These are phyloP conservation scores for Teratosphaeria nubilosa DNA, from an alignment of 2,329 filamentous ascomycete species.

Conservation along the genomic window DNA sequence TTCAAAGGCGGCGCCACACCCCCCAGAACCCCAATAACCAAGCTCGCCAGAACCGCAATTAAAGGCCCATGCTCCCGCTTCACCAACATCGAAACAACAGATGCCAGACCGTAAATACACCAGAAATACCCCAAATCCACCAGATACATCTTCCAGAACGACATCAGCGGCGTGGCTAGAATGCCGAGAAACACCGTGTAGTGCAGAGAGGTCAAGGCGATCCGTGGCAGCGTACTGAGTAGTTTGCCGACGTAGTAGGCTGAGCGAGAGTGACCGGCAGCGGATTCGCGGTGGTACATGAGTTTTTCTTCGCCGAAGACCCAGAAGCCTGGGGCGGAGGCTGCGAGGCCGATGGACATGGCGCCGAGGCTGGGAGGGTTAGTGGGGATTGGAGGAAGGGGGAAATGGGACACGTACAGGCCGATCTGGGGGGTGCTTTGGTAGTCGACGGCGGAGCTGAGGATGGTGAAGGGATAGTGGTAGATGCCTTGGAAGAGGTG, in stretches of 20 bases:
- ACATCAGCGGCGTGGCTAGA: slow-evolving; percentile 41
- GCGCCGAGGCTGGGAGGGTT: slow-evolving; percentile 28
- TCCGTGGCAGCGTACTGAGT: slow-evolving; percentile 41
- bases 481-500: slow-evolving; percentile 46
- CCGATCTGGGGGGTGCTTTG: slow-evolving; percentile 43
- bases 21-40: slow-evolving; percentile 46
- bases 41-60: slow-evolving; percentile 43
- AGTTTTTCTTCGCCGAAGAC: slow-evolving; percentile 48
- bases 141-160: slow-evolving; percentile 40
- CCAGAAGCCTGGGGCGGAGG: slow-evolving; percentile 45
- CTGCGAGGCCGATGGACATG: slow-evolving; percentile 48
- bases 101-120: slow-evolving; percentile 48
- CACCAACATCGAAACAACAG: slow-evolving; percentile 43
- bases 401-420: slow-evolving; percentile 18
- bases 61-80: slow-evolving; percentile 48
- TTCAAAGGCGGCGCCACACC: slow-evolving; percentile 43
- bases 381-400: background rate
- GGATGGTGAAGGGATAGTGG: slow-evolving; percentile 39
- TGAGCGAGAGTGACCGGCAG: slow-evolving; percentile 45
- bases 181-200: slow-evolving; percentile 44
- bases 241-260: slow-evolving; percentile 51
- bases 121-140: slow-evolving; percentile 49
- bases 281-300: slow-evolving; percentile 46
- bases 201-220: slow-evolving; percentile 43
- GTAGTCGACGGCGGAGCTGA: slow-evolving; percentile 45